phyloP scores from a whole-genome alignment of 169 alveolate species.

The Eimeria praecox region DNA sequence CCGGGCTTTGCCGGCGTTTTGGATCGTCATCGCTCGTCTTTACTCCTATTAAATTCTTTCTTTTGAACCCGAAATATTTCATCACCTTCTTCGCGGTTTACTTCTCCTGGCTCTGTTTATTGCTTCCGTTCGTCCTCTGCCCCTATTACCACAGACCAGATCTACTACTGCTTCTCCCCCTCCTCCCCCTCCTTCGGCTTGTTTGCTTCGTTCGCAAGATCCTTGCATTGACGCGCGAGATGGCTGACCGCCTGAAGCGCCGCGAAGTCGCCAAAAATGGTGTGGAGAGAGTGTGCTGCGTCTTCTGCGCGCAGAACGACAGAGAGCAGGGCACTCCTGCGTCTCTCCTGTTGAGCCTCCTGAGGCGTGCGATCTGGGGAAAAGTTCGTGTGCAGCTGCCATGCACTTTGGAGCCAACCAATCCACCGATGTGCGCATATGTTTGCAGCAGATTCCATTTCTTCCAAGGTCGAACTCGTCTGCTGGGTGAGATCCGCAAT shows the following conservation, averaged over 20 bases:
- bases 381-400: background rate
- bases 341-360: background rate
- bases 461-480: background rate
- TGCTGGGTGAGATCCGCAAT: background rate
- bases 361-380: background rate
- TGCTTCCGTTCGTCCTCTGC: background rate
- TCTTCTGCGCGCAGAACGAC: background rate
- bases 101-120: background rate
- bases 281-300: background rate
- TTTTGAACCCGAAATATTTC: background rate
- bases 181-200: background rate
- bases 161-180: background rate
- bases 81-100: background rate
- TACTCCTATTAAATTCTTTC: background rate
- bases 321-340: background rate
- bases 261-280: background rate
- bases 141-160: background rate
- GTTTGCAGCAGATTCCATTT: background rate
- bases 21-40: background rate
- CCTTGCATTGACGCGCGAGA: background rate
- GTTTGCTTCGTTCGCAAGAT: background rate
- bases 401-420: background rate
- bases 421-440: background rate
- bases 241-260: background rate
- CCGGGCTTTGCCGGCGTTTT: slow-evolving; percentile 32